Evolutionary conservation across 345 rosid genomes (phyloP).

Genomic region (Arabidopsis thaliana): TAIR10.1 NC_003076.8:23892001-23892500

Average conservation of each 20-base stretch:
- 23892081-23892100: slow-evolving; percentile 18
- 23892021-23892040: slow-evolving; percentile 64
- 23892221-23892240: slow-evolving; percentile 87
- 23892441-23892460: slow-evolving; percentile 29
- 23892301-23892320: neutral
- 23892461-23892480: neutral
- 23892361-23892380: slow-evolving; percentile 94
- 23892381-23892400: slow-evolving; percentile 85
- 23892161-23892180: slow-evolving; percentile 55
- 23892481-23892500: neutral
- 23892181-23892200: slow-evolving; percentile 49
- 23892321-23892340: slow-evolving; percentile 7
- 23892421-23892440: slow-evolving; percentile 84
- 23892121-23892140: slow-evolving; percentile 66
- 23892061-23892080: slow-evolving; percentile 16
- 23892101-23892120: slow-evolving; percentile 64
- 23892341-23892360: slow-evolving; percentile 41
- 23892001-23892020: slow-evolving; percentile 70
- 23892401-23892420: slow-evolving; percentile 87
- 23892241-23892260: slow-evolving; percentile 96
- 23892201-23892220: slow-evolving; percentile 66
- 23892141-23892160: slow-evolving; percentile 69
- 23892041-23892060: slow-evolving; percentile 43
- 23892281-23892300: slow-evolving; percentile 9
- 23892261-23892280: slow-evolving; percentile 77